Evolutionary conservation across 495 filamentous ascomycete genomes (phyloP).

Genomic region (Neurospora pannonica): DNA sequence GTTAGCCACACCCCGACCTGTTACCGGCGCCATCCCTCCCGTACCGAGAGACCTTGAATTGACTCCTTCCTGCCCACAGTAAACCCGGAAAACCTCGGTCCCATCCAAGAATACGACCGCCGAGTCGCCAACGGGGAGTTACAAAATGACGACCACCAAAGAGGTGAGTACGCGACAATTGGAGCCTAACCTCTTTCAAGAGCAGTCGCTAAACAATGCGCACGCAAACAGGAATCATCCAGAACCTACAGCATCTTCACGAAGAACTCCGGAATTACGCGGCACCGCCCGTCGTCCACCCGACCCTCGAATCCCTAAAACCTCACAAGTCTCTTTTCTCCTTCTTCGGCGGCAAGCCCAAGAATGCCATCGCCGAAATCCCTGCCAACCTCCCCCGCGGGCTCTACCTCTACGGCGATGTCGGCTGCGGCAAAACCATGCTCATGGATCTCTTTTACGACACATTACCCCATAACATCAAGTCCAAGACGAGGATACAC

Average conservation of each 20-base stretch:
- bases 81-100: conserved; percentile 45
- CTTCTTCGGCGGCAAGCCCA: conserved; percentile 48
- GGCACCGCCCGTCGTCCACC: conserved; percentile 64
- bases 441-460: conserved; percentile 99
- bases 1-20: conserved; percentile 8
- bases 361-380: conserved; percentile 38
- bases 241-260: conserved; percentile 80
- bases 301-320: conserved; percentile 62
- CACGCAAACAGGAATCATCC: conserved; percentile 59
- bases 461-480: conserved; percentile 72
- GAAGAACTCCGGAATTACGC: conserved; percentile 68
- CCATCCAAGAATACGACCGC: conserved; percentile 76
- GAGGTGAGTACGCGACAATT: conserved; percentile 49
- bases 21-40: background rate
- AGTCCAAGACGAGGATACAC: conserved; percentile 86
- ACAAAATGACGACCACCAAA: conserved; percentile 81
- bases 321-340: conserved; percentile 58
- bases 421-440: conserved; percentile 98
- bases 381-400: conserved; percentile 73
- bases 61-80: background rate
- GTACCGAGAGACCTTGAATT: background rate
- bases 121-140: conserved; percentile 63
- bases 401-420: conserved; percentile 92
- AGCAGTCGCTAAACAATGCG: background rate
- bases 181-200: background rate